These are phyloP conservation scores for Camellia granthamiana DNA, from an alignment of 148 eudicot species.

Conservation along the genomic window DNA sequence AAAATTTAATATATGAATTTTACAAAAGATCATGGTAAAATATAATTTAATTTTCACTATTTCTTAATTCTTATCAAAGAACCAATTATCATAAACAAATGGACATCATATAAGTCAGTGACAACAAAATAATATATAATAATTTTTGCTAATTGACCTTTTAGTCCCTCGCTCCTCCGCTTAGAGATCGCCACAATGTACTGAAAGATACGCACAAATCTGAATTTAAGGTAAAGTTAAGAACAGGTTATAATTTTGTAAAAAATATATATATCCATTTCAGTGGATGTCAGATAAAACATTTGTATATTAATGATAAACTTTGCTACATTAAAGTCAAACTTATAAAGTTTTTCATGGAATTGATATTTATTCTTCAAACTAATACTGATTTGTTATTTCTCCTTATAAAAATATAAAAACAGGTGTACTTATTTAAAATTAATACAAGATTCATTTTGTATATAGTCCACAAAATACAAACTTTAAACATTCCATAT, in stretches of 20 bases:
- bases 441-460: no score
- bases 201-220: slow-evolving; percentile 40
- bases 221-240: background rate
- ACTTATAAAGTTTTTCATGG: no score
- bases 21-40: background rate
- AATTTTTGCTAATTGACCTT: slow-evolving; percentile 7
- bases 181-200: slow-evolving; percentile 58
- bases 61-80: background rate
- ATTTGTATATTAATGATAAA: background rate
- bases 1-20: no score
- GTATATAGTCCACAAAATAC: no score
- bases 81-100: background rate
- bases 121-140: no score
- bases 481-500: no score
- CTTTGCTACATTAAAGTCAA: no score
- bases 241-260: background rate
- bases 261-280: background rate
- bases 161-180: slow-evolving; percentile 73
- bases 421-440: no score
- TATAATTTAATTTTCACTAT: no score
- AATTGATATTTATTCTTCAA: no score
- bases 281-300: background rate
- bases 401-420: no score
- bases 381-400: no score
- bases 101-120: background rate